Base-by-base conservation (phyloP, 208 protist genomes). In the Herpetomonas tarakana region DNA sequence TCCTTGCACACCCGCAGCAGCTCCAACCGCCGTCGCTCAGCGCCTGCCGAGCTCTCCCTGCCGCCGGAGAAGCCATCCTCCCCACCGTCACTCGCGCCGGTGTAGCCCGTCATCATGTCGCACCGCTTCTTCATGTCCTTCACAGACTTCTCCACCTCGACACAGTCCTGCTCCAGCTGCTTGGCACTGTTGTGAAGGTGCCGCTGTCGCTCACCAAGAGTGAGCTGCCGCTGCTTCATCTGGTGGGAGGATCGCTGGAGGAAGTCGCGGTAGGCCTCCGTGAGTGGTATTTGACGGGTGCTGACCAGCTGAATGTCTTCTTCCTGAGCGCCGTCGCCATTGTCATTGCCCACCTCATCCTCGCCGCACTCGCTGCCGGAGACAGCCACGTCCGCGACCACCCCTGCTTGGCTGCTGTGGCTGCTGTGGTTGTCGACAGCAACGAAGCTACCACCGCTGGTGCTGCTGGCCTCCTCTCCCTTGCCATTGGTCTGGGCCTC, bases 121-220 rank as follows among this genome's bases (percentile, higher is more conserved):
- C 67, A 64, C 3, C 87, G 75, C 11, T 73, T 62, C 18, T 68
- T 66, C 4, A 78, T 72, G 16, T 65, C 67, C 19, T 24, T 28
- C 14, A 80, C 55, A 2, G 72, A 75, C 27, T 49, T 29, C 56
- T 81, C 65, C 4, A 93, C 65, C 46, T 76, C 70, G 7, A 45
- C 45, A 50, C 78, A 81, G 63, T 91, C 81, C n/a, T 78, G 74
- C 51, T 84, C 72, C 25, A 93, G 68, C 55, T 78, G 65, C 64
- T 77, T 68, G 50, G 65, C 52, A 35, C 69, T 83, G 38, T 24
- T 57, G 11, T 66, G 45, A 3, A 91, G 76, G 29, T 80, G 62
- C 3, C 52, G 6, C 25, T 83, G 73, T 12, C 83, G 81, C 12
- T 57, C 54, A 21, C 65, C 54, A 22, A 91, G 46, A 7, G 59